Percentiles rank a stretch among this genome's conserved stretches.
Evolutionary conservation across 345 rosid genomes (phyloP).

Genomic region (Cardiospermum halicacabum): DNA sequence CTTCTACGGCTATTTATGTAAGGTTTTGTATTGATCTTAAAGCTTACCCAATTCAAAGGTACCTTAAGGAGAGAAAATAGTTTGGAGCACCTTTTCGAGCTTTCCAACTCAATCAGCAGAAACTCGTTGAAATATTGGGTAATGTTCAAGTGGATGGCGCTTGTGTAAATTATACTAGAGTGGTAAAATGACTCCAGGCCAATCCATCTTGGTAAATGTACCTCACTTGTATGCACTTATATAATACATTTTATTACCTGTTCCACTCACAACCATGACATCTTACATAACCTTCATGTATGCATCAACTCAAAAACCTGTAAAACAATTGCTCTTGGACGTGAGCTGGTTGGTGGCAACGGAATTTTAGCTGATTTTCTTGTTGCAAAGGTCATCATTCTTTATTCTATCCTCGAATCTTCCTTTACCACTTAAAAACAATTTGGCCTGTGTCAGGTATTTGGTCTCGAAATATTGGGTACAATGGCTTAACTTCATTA

Average conservation of each 20-base stretch:
- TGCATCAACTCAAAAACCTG: slow-evolving; percentile 78
- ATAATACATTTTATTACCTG: neutral
- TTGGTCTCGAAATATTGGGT: neutral
- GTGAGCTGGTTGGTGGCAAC: slow-evolving; percentile 94
- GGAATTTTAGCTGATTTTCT: slow-evolving; percentile 83
- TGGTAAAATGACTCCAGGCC: slow-evolving; percentile 88
- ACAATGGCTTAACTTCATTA: neutral
- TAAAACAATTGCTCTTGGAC: slow-evolving; percentile 75
- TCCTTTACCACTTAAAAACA: neutral
- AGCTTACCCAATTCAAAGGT: slow-evolving; percentile 39
- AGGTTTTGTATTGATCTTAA: neutral
- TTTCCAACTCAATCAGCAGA: slow-evolving; percentile 86
- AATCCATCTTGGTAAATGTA: slow-evolving; percentile 98
- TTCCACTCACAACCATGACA: neutral
- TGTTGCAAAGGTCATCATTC: slow-evolving; percentile 77
- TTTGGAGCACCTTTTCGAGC: slow-evolving; percentile 98
- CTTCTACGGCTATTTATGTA: neutral
- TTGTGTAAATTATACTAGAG: slow-evolving; percentile 82
- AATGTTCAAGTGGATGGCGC: slow-evolving; percentile 98
- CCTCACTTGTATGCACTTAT: slow-evolving; percentile 15
- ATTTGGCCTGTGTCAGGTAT: neutral
- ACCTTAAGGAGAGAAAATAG: slow-evolving; percentile 87
- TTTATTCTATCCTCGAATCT: neutral
- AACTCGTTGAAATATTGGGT: slow-evolving; percentile 83
- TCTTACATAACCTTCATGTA: slow-evolving; percentile 33